Evolutionary conservation across 805 yeast species (phyloP).

Genomic region (Metschnikowia vanudenii): DNA sequence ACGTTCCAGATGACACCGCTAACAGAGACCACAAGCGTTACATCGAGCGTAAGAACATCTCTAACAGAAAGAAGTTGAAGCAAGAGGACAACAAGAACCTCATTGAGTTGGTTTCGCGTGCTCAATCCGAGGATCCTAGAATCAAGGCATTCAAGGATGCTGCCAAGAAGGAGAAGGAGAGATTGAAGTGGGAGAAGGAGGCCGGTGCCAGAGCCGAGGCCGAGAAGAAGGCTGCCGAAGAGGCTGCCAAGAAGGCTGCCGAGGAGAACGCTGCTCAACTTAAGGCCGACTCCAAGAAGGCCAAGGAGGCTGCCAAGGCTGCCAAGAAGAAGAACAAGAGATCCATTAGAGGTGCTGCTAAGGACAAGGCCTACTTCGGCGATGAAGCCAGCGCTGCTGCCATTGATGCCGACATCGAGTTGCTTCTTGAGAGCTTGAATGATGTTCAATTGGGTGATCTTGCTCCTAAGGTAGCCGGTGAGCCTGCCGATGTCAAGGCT

Average conservation of each 20-base stretch:
- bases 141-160: conserved; percentile 89
- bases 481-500: conserved; percentile 57
- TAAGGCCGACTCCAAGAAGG: conserved; percentile 65
- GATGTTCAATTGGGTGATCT: conserved; percentile 76
- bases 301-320: conserved; percentile 94
- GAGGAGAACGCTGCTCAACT: conserved; percentile 66
- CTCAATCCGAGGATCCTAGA: conserved; percentile 89
- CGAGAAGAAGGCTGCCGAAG: conserved; percentile 89
- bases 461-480: conserved; percentile 62
- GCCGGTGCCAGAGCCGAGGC: conserved; percentile 97
- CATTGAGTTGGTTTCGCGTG: conserved; percentile 83
- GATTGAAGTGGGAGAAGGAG: conserved; percentile 95
- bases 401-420: conserved; percentile 77
- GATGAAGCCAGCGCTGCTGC: conserved; percentile 64
- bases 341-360: conserved; percentile 73
- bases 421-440: conserved; percentile 74
- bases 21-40: conserved; percentile 99
- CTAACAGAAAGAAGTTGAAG: conserved; percentile 95
- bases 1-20: conserved; percentile 97
- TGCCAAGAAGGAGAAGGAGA: conserved; percentile 92
- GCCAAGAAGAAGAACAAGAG: conserved; percentile 98
- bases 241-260: conserved; percentile 71
- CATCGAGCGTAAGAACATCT: conserved; percentile 95
- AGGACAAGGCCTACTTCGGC: conserved; percentile 84
- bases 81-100: conserved; percentile 93